A percentile compares a stretch with the other conserved stretches of the same genome.
These are phyloP conservation scores for Alloteropsis semialata DNA, from an alignment of 176 grass and related monocot species.

Conservation along the genomic window DNA sequence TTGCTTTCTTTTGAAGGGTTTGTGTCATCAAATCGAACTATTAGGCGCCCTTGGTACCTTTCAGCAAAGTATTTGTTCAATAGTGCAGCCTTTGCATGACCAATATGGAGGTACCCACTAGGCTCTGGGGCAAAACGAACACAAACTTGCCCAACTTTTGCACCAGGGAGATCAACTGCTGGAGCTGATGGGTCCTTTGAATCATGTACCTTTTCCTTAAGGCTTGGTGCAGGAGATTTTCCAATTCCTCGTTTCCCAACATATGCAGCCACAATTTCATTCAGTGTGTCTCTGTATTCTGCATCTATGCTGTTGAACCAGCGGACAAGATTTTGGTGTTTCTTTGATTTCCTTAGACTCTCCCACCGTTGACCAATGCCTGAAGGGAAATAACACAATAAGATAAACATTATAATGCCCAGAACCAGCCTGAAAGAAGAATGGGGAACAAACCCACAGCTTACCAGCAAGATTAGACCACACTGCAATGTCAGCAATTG, in stretches of 20 bases:
- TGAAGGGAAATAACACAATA: neutral
- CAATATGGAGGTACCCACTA: conserved; percentile 86
- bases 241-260: conserved; percentile 78
- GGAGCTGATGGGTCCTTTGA: conserved; percentile 43
- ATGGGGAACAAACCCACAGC: neutral
- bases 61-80: conserved; percentile 92
- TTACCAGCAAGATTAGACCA: conserved; percentile 76
- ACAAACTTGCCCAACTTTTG: conserved; percentile 71
- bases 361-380: conserved; percentile 86
- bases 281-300: conserved; percentile 37
- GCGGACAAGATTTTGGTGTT: conserved; percentile 65
- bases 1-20: conserved; percentile 91
- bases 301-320: conserved; percentile 67
- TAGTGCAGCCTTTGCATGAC: conserved; percentile 81
- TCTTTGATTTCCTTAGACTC: conserved; percentile 76
- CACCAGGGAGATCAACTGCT: conserved; percentile 72
- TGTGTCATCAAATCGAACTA: conserved; percentile 86
- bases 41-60: conserved; percentile 57
- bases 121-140: conserved; percentile 83
- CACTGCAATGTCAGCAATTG: conserved; percentile 62
- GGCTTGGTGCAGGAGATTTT: conserved; percentile 64
- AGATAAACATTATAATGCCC: neutral
- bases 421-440: neutral
- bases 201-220: conserved; percentile 40
- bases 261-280: conserved; percentile 54